Conservation (phyloP, 2,329 filamentous ascomycete genomes). For the Trichoderma sp. region DNA sequence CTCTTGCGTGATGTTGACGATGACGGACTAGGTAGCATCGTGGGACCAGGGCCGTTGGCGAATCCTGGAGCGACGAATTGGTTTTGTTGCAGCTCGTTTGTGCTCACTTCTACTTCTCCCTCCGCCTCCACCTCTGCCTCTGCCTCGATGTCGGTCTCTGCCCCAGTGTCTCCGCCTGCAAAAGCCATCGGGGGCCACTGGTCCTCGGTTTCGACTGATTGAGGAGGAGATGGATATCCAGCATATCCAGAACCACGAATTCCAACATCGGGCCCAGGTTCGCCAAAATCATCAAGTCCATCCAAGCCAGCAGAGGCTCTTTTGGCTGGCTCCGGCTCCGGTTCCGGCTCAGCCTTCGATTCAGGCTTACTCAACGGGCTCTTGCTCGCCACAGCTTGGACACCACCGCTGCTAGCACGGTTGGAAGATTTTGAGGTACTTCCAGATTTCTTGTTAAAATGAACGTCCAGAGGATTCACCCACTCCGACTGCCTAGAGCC, state of each 20-base stretch:
- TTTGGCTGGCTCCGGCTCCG: not conserved
- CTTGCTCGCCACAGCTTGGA: conserved; percentile 28
- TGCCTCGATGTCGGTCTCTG: not conserved
- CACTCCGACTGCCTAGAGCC: conserved; percentile 40
- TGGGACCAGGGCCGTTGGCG: conserved; percentile 28
- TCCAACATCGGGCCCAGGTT: conserved; percentile 14
- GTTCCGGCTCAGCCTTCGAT: not conserved
- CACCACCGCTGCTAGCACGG: conserved; percentile 23
- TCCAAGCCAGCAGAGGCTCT: not conserved
- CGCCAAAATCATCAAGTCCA: conserved; percentile 7
- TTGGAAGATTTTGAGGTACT: conserved; percentile 29
- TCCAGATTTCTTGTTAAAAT: conserved; percentile 39
- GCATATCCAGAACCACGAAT: conserved; percentile 30
- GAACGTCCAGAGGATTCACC: conserved; percentile 51
- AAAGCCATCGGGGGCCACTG: conserved; percentile 19
- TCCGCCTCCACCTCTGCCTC: conserved; percentile 28
- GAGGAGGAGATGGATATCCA: conserved; percentile 42
- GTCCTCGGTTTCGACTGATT: conserved; percentile 38
- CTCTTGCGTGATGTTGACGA: conserved; percentile 42
- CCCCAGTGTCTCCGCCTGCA: not conserved
- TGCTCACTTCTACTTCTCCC: not conserved
- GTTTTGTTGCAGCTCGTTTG: not conserved
- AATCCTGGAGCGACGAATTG: conserved; percentile 32
- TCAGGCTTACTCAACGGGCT: conserved; percentile 44
- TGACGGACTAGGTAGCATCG: conserved; percentile 46